These are phyloP conservation scores for Cyclocybe cylindracea DNA, from an alignment of 768 basidiomycete species.

Conservation along the genomic window DNA sequence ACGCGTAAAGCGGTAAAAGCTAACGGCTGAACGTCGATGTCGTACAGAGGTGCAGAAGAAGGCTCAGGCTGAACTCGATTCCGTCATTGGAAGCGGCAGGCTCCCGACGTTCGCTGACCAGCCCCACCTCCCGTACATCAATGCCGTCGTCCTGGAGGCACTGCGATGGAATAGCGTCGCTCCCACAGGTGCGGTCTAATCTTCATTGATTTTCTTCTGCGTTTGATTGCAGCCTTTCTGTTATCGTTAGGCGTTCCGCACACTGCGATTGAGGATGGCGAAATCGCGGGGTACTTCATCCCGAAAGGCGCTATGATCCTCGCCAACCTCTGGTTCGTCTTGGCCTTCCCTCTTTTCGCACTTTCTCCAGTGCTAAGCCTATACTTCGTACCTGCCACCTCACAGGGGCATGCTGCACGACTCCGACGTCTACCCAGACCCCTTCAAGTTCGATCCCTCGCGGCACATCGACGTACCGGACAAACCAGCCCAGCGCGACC, in stretches of 20 bases:
- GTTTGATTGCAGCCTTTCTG: background rate
- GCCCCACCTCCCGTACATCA: conserved; percentile 48
- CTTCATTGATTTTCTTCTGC: background rate
- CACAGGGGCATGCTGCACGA: conserved; percentile 57
- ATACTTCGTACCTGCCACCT: background rate
- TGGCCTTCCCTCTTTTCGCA: no score
- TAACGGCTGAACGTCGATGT: background rate
- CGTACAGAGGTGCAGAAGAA: conserved; percentile 47
- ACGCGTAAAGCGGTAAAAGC: no score
- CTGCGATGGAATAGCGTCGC: conserved; percentile 50
- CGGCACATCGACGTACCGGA: conserved; percentile 36
- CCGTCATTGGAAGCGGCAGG: conserved; percentile 36
- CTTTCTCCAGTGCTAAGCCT: no score
- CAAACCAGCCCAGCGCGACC: conserved; percentile 37
- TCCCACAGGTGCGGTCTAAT: conserved; percentile 39
- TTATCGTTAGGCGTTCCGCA: conserved; percentile 42
- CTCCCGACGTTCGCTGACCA: conserved; percentile 42
- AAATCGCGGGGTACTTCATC: conserved; percentile 43
- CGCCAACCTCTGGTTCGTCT: conserved; percentile 46
- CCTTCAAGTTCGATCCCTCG: conserved; percentile 49
- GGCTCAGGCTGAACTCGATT: conserved; percentile 54
- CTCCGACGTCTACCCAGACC: conserved; percentile 47
- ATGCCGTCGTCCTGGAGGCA: conserved; percentile 45
- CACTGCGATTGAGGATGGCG: conserved; percentile 43
- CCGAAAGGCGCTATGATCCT: conserved; percentile 51